Evolutionary conservation across 306 rosid genomes (phyloP).

Genomic region (Rosa lucieae): DNA sequence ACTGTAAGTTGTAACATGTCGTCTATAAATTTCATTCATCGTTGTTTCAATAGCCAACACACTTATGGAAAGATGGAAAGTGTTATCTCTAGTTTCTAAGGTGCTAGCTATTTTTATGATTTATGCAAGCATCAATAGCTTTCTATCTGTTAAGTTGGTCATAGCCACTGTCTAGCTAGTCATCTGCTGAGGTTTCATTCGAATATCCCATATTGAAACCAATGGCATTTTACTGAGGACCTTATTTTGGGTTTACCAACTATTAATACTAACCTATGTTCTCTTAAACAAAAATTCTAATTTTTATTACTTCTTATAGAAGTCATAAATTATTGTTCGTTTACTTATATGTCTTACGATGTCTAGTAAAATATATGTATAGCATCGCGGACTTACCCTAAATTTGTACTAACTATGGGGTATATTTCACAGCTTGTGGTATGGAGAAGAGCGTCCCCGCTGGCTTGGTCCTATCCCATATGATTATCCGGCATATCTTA

Average conservation of each 20-base stretch:
- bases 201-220: neutral
- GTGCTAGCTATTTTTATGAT: neutral
- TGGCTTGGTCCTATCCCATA: constrained; percentile 96
- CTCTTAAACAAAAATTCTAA: neutral
- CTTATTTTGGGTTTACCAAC: neutral
- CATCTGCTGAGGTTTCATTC: neutral
- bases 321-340: neutral
- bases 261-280: neutral
- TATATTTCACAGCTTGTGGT: constrained; percentile 65
- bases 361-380: neutral
- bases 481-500: constrained; percentile 74
- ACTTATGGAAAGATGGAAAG: neutral
- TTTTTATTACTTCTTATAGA: neutral
- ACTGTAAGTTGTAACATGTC: neutral
- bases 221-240: neutral
- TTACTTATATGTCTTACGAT: neutral
- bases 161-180: neutral
- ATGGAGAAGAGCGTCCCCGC: constrained; percentile 80
- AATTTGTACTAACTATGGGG: neutral
- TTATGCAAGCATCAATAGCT: neutral
- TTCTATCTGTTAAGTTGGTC: too few relatives aligned
- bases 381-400: neutral
- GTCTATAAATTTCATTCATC: neutral
- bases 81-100: neutral
- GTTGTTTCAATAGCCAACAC: neutral